Conservation (phyloP, 495 filamentous ascomycete species). For the Daldinia caldariorum region DNA sequence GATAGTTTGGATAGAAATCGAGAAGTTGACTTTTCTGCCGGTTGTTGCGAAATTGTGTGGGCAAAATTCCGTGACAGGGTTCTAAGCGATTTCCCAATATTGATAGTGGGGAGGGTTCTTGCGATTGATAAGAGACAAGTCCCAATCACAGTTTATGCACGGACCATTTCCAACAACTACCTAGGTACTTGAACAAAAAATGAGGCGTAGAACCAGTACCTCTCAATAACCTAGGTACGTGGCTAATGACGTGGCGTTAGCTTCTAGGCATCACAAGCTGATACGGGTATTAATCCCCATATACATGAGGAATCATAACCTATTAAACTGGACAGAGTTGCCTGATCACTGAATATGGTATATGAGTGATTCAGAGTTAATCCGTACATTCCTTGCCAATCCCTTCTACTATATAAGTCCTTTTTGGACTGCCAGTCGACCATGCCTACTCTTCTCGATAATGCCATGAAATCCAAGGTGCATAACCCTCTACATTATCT, state of each 20-base stretch:
- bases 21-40: slow-evolving; percentile 41
- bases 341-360: slow-evolving; percentile 16
- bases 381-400: not conserved
- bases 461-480: slow-evolving; percentile 82
- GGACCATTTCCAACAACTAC: not conserved
- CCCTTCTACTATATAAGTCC: slow-evolving; percentile 3
- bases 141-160: not conserved
- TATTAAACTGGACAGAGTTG: slow-evolving; percentile 41
- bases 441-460: slow-evolving; percentile 81
- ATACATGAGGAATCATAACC: not conserved
- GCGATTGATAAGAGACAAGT: slow-evolving; percentile 29
- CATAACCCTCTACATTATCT: slow-evolving; percentile 35
- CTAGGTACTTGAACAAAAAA: too few species aligned
- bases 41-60: slow-evolving; percentile 50
- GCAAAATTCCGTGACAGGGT: slow-evolving; percentile 40
- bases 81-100: slow-evolving; percentile 43
- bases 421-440: slow-evolving; percentile 28
- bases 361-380: slow-evolving; percentile 27
- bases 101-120: slow-evolving; percentile 28
- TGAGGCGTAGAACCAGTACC: slow-evolving; percentile 1
- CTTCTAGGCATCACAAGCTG: slow-evolving; percentile 9
- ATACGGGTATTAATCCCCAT: not conserved
- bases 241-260: slow-evolving; percentile 41
- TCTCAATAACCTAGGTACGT: slow-evolving; percentile 9
- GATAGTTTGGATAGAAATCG: slow-evolving; percentile 38